Evolutionary conservation across 2,329 filamentous ascomycete genomes (phyloP).

Genomic region (Cytospora paraplurivora): DNA sequence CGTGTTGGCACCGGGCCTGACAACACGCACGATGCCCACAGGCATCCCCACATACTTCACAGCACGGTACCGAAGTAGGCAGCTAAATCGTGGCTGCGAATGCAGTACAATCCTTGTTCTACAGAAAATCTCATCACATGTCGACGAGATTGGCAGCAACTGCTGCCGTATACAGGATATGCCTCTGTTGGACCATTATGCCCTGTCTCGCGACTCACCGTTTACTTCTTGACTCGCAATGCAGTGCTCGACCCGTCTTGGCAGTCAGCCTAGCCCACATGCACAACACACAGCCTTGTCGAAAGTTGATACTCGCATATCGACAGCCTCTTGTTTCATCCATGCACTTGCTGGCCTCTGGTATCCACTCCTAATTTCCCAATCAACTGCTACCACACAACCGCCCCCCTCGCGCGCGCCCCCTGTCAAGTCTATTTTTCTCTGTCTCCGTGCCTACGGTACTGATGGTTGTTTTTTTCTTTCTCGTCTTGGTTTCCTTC

Average conservation of each 20-base stretch:
- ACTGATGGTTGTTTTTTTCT: background rate
- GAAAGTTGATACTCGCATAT: constrained; percentile 31
- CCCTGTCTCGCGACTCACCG: background rate
- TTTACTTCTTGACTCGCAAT: background rate
- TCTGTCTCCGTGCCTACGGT: constrained; percentile 4
- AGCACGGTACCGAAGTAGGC: background rate
- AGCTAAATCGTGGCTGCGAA: background rate
- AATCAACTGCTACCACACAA: constrained; percentile 33
- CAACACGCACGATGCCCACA: background rate
- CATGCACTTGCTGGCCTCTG: constrained; percentile 21
- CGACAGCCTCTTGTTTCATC: constrained; percentile 25
- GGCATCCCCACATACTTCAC: background rate
- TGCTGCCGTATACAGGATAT: background rate
- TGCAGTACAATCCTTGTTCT: background rate
- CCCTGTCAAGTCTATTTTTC: background rate
- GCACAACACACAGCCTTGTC: constrained; percentile 17
- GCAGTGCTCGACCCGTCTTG: background rate
- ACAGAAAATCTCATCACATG: background rate
- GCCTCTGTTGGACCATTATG: background rate
- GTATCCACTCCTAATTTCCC: constrained; percentile 29
- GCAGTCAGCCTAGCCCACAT: constrained; percentile 7
- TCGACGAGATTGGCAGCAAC: background rate
- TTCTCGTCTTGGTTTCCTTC: constrained; percentile 6
- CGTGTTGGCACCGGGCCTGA: background rate
- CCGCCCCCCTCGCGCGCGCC: constrained; percentile 8